A percentile compares a stretch with the other conserved stretches of the same genome.
These are phyloP conservation scores for Plasmodium coatneyi DNA, from an alignment of 169 alveolate species.

Conservation along the genomic window DNA sequence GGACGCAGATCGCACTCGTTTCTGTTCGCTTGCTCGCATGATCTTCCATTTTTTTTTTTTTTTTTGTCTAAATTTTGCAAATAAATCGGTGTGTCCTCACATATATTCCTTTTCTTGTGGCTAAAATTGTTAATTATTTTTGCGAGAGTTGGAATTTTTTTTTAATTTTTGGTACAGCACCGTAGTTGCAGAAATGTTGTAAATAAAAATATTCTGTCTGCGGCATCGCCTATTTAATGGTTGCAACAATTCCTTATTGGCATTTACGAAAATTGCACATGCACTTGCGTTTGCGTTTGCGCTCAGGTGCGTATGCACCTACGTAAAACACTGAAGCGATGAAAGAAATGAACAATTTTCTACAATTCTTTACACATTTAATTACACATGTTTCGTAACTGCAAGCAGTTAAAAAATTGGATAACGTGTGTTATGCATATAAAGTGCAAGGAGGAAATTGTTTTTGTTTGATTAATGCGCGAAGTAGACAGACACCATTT, in stretches of 20 bases:
- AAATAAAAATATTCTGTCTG: not conserved
- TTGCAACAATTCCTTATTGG: not conserved
- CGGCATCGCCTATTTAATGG: not conserved
- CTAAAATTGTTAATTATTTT: not conserved
- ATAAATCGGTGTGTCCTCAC: not conserved
- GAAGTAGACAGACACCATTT: conserved; percentile 16
- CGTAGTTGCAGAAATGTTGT: conserved; percentile 28
- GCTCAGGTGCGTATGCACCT: not conserved
- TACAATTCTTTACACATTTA: not conserved
- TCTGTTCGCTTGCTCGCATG: not conserved
- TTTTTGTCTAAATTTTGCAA: not conserved
- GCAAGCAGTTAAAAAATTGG: not conserved
- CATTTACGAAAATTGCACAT: conserved; percentile 1
- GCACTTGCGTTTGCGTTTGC: not conserved
- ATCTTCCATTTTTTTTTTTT: not conserved
- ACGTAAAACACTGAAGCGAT: not conserved
- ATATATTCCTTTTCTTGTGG: not conserved
- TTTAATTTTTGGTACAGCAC: conserved; percentile 12
- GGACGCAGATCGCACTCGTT: not conserved
- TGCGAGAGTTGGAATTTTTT: not conserved
- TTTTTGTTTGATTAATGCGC: not conserved
- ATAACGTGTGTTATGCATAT: conserved; percentile 37
- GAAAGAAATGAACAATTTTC: not conserved
- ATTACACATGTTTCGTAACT: not conserved
- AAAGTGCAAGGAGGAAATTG: conserved; percentile 24